Conservation (phyloP, 148 eudicot species). For the Rhododendron henanense region DNA sequence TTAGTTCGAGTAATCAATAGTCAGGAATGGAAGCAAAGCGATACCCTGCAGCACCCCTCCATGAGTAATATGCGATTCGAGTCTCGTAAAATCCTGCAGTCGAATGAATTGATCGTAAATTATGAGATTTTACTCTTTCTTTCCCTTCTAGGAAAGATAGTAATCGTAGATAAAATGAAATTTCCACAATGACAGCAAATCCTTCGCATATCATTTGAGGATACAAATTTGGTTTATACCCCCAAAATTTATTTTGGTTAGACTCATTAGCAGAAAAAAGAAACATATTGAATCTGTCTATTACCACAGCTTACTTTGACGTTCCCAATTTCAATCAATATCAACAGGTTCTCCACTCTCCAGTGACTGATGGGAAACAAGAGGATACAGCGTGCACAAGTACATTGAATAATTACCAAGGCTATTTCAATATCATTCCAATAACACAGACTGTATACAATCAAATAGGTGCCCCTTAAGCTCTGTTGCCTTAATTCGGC, state of each 20-base stretch:
- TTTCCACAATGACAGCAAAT: neutral
- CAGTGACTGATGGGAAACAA: neutral
- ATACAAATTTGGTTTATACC: too few species aligned
- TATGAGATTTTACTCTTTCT: neutral
- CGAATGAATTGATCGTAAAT: neutral
- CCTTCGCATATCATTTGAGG: neutral
- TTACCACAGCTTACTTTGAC: too few species aligned
- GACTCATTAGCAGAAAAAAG: too few species aligned
- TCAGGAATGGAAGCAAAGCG: slow-evolving; percentile 86
- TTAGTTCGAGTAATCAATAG: slow-evolving; percentile 32
- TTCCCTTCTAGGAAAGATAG: neutral
- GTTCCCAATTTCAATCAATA: too few species aligned
- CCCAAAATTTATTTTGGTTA: too few species aligned
- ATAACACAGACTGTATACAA: neutral
- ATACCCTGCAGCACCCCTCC: slow-evolving; percentile 96
- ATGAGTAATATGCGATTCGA: slow-evolving; percentile 89
- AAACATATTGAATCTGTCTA: too few species aligned
- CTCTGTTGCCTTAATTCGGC: neutral
- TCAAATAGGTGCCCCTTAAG: neutral
- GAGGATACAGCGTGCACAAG: neutral
- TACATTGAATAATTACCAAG: neutral
- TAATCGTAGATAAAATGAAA: neutral
- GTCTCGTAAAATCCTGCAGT: slow-evolving; percentile 90
- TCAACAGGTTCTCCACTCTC: slow-evolving; percentile 1
- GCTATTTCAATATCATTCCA: neutral